Evolutionary conservation across 129 eudicot species (phyloP).

Genomic region (Arctium lappa): DNA sequence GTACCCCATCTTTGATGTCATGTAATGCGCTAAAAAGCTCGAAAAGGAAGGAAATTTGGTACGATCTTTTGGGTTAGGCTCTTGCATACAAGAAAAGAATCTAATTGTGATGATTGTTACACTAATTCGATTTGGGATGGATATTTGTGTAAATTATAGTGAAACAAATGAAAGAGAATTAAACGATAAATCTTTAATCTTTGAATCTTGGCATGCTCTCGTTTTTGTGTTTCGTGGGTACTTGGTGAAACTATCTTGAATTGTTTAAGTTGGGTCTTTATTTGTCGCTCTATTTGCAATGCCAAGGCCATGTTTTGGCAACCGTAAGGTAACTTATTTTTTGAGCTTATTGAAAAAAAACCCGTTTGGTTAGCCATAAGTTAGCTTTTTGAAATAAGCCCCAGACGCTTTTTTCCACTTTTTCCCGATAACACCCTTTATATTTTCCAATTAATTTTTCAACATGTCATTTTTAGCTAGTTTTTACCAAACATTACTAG

Average conservation of each 20-base stretch:
- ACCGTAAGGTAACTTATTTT: background rate
- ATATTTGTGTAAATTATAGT: background rate
- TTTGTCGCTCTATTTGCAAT: background rate
- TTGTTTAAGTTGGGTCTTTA: background rate
- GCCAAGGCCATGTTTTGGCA: background rate
- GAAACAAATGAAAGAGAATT: background rate
- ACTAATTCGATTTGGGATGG: background rate
- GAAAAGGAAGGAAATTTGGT: background rate
- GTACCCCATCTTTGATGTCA: background rate
- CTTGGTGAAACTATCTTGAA: background rate
- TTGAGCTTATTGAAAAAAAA: background rate
- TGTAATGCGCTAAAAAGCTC: background rate
- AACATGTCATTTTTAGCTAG: background rate
- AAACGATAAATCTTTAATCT: background rate
- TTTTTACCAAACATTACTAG: background rate
- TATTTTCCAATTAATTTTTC: background rate
- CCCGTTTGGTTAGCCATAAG: background rate
- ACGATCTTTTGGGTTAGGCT: background rate
- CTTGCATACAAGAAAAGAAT: background rate
- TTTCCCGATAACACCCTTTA: background rate
- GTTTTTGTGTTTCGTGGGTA: conserved; percentile 8
- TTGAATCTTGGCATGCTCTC: background rate
- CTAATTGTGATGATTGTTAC: conserved; percentile 3
- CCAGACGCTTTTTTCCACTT: background rate
- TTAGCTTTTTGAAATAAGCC: background rate